Percentiles rank a stretch among this genome's conserved stretches.
Evolutionary conservation across 176 grass and related monocot species (phyloP).

Genomic region (Olyra latifolia): DNA sequence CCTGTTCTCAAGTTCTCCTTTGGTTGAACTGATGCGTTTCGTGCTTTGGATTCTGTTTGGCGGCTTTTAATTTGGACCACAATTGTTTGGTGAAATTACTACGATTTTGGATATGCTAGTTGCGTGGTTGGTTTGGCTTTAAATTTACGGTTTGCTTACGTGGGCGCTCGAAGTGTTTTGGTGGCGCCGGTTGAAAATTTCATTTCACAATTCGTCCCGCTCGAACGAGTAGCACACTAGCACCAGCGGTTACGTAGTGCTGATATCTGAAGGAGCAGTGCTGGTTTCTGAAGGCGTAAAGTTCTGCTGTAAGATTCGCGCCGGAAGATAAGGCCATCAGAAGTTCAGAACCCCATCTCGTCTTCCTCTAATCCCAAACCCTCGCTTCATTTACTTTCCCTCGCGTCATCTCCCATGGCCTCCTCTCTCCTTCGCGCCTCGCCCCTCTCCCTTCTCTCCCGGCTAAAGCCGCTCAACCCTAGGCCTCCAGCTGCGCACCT

Average conservation of each 20-base stretch:
- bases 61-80: background rate
- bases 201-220: background rate
- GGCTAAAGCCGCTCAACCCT: slow-evolving; percentile 32
- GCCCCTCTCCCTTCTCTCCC: slow-evolving; percentile 65
- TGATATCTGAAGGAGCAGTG: too few species aligned
- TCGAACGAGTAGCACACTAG: too few species aligned
- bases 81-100: background rate
- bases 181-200: background rate
- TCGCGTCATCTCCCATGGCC: slow-evolving; percentile 39
- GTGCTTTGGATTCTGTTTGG: background rate
- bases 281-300: background rate
- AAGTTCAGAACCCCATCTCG: background rate
- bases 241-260: too few species aligned
- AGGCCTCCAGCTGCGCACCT: slow-evolving; percentile 7
- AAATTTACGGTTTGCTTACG: background rate
- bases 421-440: slow-evolving; percentile 56
- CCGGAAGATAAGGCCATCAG: background rate
- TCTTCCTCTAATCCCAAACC: slow-evolving; percentile 1
- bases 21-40: too few species aligned
- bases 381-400: background rate
- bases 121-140: background rate
- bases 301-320: slow-evolving; percentile 20
- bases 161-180: background rate
- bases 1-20: too few species aligned
- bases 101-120: background rate